A percentile compares a stretch with the other conserved stretches of the same genome.
phyloP scores from a whole-genome alignment of 805 yeast genomes.

The Ogataea populi-albae region DNA sequence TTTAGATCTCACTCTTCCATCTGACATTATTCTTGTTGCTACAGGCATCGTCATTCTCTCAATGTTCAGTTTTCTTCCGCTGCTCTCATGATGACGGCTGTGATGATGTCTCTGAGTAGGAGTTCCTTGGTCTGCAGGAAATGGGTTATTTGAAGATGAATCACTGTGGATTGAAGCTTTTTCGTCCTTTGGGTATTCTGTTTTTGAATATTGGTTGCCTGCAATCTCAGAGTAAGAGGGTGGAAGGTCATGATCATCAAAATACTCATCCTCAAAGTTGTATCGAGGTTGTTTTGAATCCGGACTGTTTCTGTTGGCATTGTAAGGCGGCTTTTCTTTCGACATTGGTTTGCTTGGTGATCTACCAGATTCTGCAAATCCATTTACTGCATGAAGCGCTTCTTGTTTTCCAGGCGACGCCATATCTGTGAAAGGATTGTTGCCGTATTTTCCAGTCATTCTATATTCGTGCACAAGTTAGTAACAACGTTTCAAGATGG shows the following conservation, averaged over 20 bases:
- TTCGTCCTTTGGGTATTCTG: conserved; percentile 57
- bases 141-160: conserved; percentile 26
- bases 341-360: too few relatives aligned
- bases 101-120: conserved; percentile 1
- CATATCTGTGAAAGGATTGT: conserved; percentile 55
- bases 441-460: conserved; percentile 30
- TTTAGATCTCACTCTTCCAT: conserved; percentile 32
- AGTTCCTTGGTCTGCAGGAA: conserved; percentile 20
- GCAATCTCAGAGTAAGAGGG: conserved; percentile 74
- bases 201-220: conserved; percentile 32
- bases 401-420: too few relatives aligned
- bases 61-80: conserved; percentile 23
- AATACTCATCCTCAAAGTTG: conserved; percentile 28
- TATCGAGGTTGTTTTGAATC: too few relatives aligned
- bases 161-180: conserved; percentile 24
- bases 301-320: too few relatives aligned
- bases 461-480: too few relatives aligned
- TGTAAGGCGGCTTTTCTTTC: too few relatives aligned
- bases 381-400: too few relatives aligned
- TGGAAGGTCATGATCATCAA: conserved; percentile 38
- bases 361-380: too few relatives aligned
- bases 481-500: too few relatives aligned
- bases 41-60: conserved; percentile 23
- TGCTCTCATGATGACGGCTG: conserved; percentile 16
- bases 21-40: conserved; percentile 27